Base-by-base conservation (phyloP, 2,329 filamentous ascomycete genomes). In the Sporothrix pallida region DNA sequence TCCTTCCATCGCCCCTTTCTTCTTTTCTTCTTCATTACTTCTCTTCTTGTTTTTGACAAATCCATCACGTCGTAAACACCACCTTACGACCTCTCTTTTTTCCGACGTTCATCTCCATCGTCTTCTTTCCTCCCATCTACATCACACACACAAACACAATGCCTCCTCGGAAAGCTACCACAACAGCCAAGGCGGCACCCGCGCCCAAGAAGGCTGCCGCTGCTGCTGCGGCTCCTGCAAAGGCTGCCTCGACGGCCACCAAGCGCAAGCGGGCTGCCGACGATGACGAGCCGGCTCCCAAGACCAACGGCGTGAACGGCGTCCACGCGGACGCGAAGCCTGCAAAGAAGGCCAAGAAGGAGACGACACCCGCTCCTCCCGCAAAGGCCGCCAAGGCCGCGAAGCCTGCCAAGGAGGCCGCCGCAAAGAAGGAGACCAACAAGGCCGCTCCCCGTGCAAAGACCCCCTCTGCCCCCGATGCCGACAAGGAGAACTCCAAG, bases 281-380 rank as follows among this genome's bases (percentile, higher is more conserved):
- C 3, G 72, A 75, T 44, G 73, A 72, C 20, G 74, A 72, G 20
- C 26, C 68, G 9, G 72, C 54, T 9, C 26, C 76, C 65, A 77
- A 78, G 70, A 71, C 56, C 65, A 76, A 73, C 23, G 72, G 75
- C 37, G 72, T 71, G 31, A 65, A 63, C 52, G 70, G 52, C 60
- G 63, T 62, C 65, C 15, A 10, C 20, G 50, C 12, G 44, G 71
- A 73, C 13, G 78, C 79, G 31, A 77, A 79, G 71, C 70, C 76
- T n/a, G 77, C 73, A 20, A 78, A 80, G 74, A 79, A 80, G 46
- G 74, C 78, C 23, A 71, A 72, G 77, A 70, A 71, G 63, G 67
- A 72, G 60, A 52, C 26, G 23, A 60, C 68, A 13, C 63, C 74
- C 0, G 67, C 75, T 3, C 56, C 70, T 15, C 26, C 65, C 13